A percentile compares a stretch with the other conserved stretches of the same genome.
These are phyloP conservation scores for Yarrowia sp. DNA, from an alignment of 805 yeast genomes.

Conservation along the genomic window DNA sequence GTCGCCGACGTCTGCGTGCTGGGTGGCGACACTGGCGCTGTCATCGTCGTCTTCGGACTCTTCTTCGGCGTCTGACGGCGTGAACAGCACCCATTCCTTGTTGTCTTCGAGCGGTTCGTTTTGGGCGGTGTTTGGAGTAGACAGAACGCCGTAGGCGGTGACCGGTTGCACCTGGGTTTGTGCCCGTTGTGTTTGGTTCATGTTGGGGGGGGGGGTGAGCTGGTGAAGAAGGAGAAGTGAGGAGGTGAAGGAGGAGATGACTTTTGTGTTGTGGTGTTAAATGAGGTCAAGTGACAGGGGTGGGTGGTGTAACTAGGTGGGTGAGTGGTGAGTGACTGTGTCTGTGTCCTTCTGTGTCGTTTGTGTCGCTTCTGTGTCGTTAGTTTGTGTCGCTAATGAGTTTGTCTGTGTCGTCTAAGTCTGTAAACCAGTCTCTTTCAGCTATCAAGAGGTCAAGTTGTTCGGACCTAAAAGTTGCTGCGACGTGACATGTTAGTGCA, in stretches of 20 bases:
- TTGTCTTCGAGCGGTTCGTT: constrained; percentile 41
- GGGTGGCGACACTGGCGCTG: constrained; percentile 37
- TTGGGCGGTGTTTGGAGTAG: constrained; percentile 10
- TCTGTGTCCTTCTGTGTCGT: too few relatives aligned
- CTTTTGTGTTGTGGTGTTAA: neutral
- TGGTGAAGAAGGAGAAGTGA: too few relatives aligned
- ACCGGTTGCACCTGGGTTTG: constrained; percentile 34
- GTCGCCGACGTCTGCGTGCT: constrained; percentile 38
- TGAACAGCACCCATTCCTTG: constrained; percentile 53
- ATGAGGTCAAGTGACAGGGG: constrained; percentile 32
- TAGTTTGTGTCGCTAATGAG: too few relatives aligned
- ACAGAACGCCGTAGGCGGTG: constrained; percentile 28
- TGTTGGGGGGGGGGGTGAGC: too few relatives aligned
- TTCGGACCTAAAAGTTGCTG: constrained; percentile 29
- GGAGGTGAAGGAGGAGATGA: too few relatives aligned
- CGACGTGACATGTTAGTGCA: constrained; percentile 37
- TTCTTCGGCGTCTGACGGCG: constrained; percentile 46
- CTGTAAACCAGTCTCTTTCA: too few relatives aligned
- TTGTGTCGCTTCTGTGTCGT: too few relatives aligned
- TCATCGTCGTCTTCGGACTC: constrained; percentile 41
- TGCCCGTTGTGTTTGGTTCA: constrained; percentile 36
- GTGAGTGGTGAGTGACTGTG: too few relatives aligned
- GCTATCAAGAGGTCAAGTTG: neutral
- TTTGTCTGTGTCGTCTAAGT: too few relatives aligned
- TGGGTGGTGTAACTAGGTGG: neutral